Evolutionary conservation across 2,329 filamentous ascomycete genomes (phyloP), one percentile per base, ranked within the genome.

Genomic region (Pseudodiploospora longispora): DNA sequence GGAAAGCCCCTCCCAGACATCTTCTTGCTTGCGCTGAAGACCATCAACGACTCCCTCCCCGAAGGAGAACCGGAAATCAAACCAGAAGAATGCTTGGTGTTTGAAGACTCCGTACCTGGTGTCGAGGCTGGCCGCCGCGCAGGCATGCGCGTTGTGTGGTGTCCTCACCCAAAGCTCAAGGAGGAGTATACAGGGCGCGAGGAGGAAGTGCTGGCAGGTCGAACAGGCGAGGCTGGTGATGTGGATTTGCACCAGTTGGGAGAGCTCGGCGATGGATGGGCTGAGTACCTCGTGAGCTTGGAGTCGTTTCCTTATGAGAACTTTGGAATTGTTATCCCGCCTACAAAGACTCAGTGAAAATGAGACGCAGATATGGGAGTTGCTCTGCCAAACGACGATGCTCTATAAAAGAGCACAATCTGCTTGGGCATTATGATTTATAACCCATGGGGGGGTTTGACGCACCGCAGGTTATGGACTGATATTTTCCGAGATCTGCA

Each of bases 1-100:
- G 93, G 93, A 9, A 98, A 98, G 67, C 93, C 93, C 0, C 76
- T 91, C 30, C 93, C 91, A 0, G 91, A 98, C 65, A 98, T 98
- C 54, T 97, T 95, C 65, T 68, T 94, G 6, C 72, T 97, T 1
- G 91, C 93, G 0, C 70, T 98, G 44, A 73, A 85, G 64, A 86
- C 82, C 4, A 83, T 98, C 61, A 98, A 98, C 65, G 77, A 78
- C 36, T 79, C 80, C 10, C 70, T 94, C 6, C 68, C 71, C 0
- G 66, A 73, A 4, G 80, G 78, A 34, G 81, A 84, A 41, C 68
- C 74, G 51, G 68, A 76, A 47, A 83, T 98, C 50, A 72, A 61
- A 43, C 88, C 89, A 0, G 85, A 86, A 53, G 91, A 97, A 65
- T 97, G 93, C 60, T 72, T 98, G 10, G 93, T 97, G 0, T 97